Base-by-base conservation (phyloP, 257 asterid genomes). In the Coffea eugenioides region DNA sequence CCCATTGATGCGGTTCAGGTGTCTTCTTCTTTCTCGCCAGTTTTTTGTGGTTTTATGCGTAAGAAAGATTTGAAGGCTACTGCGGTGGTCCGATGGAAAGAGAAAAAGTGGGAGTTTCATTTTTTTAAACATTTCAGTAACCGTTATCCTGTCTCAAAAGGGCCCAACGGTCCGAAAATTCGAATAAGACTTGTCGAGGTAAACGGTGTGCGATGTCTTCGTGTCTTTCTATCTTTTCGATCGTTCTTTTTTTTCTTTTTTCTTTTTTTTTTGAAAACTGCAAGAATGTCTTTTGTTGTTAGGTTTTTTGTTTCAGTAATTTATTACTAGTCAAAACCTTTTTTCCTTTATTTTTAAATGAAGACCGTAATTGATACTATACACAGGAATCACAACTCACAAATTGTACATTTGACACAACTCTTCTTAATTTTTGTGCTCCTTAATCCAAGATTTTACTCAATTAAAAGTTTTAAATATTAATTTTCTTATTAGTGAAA, bases 141-240 rank as follows among this genome's bases (percentile, higher is more conserved):
- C 97, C 88, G 97, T 89, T 90, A 85, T 86, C 56, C 20, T 83
- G 85, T 80, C 82, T 69, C 75, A 43, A 73, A 83, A 78, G 81
- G 87, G 87, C 73, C 87, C 89, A 93, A 94, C 98, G 98, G 98
- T 92, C 93, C 43, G 80, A 92, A 80, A 77, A 72, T 82, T 82
- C 82, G 82, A 82, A 82, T 43, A 43, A 39, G 56, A 61, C 77
- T 15, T 52, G 74, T 64, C 41, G n/a, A 48, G 12, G 6, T 16
- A 9, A 70, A 79, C 21, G 72, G 36, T 71, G 64, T 31, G 20
- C 20, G 69, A 70, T 52, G 81, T 27, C 74, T 77, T 46, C 67
- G 41, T 68, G 70, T 71, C 65, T 64, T 10, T 9, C 8, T 18
- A 2, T 16, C 8, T 39, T 39, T 39, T 39, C 43, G 43, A 39